Evolutionary conservation across 495 filamentous ascomycete species (phyloP).

Genomic region (Cercophora scortea): DNA sequence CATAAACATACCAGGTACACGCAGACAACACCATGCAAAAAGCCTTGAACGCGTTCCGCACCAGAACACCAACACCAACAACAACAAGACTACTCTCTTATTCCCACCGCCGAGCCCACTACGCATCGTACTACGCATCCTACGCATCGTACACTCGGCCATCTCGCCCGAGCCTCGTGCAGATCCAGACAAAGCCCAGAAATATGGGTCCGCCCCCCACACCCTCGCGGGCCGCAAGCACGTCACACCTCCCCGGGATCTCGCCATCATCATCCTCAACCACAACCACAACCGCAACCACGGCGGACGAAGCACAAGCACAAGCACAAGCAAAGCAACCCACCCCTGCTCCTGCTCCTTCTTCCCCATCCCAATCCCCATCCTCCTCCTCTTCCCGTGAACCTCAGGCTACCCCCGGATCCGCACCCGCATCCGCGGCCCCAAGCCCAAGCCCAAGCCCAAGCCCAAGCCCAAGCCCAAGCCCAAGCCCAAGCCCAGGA

Average conservation of each 20-base stretch:
- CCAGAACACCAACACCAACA: neutral
- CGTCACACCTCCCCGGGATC: slow-evolving; percentile 18
- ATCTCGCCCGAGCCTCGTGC: neutral
- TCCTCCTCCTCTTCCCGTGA: no score
- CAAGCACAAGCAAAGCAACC: neutral
- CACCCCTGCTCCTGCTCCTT: neutral
- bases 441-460: no score
- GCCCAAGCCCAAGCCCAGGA: neutral
- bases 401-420: no score
- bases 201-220: neutral
- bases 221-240: slow-evolving; percentile 17
- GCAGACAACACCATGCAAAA: no score
- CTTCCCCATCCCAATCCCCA: no score
- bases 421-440: no score
- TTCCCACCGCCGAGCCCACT: neutral
- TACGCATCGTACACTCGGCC: no score
- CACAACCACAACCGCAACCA: neutral
- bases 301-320: neutral
- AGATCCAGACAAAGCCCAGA: neutral
- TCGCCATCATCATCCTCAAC: slow-evolving; percentile 11
- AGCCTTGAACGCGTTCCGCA: no score
- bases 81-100: neutral
- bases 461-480: no score
- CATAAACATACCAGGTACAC: no score
- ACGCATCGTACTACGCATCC: no score